Conservation (phyloP, 2,329 filamentous ascomycete genomes). For the Rachicladosporium sp. region DNA sequence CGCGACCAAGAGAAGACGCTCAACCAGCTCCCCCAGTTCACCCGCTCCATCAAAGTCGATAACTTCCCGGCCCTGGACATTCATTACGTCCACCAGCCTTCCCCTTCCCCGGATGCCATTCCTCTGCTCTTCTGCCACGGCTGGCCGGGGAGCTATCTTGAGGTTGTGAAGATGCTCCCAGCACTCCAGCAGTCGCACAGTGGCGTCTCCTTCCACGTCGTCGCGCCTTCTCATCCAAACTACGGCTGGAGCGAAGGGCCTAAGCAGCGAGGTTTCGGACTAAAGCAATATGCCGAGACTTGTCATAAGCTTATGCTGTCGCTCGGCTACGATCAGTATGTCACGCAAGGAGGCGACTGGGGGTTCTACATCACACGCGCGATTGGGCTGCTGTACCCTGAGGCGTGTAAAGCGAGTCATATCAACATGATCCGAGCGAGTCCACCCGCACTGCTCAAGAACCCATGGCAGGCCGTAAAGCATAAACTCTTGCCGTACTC, state of each 20-base stretch:
- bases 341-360: constrained; percentile 56
- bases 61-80: constrained; percentile 31
- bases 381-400: constrained; percentile 45
- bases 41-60: constrained; percentile 26
- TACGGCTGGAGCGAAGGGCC: constrained; percentile 31
- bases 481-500: constrained; percentile 40
- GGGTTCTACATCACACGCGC: constrained; percentile 52
- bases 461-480: constrained; percentile 43
- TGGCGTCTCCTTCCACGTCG: constrained; percentile 31
- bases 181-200: constrained; percentile 23
- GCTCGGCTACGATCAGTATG: constrained; percentile 52
- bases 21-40: constrained; percentile 40
- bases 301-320: constrained; percentile 55
- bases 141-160: constrained; percentile 24
- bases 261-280: constrained; percentile 13
- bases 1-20: constrained; percentile 27
- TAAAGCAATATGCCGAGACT: constrained; percentile 8
- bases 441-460: constrained; percentile 35
- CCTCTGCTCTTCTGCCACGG: constrained; percentile 23
- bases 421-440: constrained; percentile 42
- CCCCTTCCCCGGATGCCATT: constrained; percentile 25
- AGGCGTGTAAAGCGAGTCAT: constrained; percentile 44
- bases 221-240: constrained; percentile 34
- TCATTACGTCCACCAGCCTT: constrained; percentile 42
- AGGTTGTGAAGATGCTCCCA: constrained; percentile 24